Evolutionary conservation across 768 basidiomycete species (phyloP).

Genomic region (Podaxis pistillaris): DNA sequence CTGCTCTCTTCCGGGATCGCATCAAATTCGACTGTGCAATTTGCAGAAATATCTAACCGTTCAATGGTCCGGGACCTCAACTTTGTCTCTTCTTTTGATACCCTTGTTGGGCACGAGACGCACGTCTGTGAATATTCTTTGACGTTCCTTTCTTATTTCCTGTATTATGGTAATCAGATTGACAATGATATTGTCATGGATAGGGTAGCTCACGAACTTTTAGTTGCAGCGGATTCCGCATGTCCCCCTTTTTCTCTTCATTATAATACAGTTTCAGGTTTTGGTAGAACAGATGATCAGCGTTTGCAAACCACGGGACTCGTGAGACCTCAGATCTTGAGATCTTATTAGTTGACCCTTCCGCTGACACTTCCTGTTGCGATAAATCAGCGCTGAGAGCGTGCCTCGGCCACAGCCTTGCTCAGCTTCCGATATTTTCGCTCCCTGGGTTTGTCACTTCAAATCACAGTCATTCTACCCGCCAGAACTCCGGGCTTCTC

Average conservation of each 20-base stretch:
- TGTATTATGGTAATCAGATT: constrained; percentile 18
- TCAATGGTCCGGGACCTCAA: constrained; percentile 23
- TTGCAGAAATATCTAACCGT: constrained; percentile 81
- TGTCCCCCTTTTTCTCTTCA: neutral
- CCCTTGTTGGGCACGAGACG: constrained; percentile 7
- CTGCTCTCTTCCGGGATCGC: constrained; percentile 76
- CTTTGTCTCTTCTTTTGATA: neutral
- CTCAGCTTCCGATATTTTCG: no score
- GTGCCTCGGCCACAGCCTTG: no score
- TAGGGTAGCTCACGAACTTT: constrained; percentile 4
- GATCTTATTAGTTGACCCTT: no score
- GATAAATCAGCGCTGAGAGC: no score
- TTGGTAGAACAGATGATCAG: neutral
- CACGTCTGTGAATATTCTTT: constrained; percentile 6
- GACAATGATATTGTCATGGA: constrained; percentile 12
- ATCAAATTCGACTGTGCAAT: constrained; percentile 79
- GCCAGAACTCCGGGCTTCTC: no score
- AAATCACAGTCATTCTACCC: no score
- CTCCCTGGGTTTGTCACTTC: no score
- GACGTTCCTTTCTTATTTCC: constrained; percentile 5
- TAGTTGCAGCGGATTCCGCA: neutral
- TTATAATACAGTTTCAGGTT: neutral
- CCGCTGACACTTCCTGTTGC: no score
- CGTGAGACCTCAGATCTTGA: no score
- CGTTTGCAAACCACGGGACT: neutral